Percentiles rank a stretch among this genome's conserved stretches.
Conservation (phyloP, 345 rosid genomes). For the Gynandropsis gynandra region DNA sequence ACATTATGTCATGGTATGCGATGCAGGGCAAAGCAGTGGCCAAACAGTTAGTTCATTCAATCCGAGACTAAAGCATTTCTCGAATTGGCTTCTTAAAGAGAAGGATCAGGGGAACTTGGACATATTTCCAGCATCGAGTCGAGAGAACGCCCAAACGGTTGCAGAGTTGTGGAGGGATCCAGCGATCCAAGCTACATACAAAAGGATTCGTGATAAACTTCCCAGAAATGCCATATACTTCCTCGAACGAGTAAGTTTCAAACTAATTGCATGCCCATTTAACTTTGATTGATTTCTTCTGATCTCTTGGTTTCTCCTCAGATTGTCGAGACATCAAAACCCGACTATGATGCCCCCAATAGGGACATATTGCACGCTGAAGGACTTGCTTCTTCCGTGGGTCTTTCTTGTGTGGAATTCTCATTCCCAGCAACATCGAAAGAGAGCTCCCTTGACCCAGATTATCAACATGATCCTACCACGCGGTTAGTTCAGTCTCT, state of each 20-base stretch:
- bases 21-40: slow-evolving; percentile 28
- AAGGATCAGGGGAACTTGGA: slow-evolving; percentile 68
- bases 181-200: slow-evolving; percentile 76
- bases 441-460: slow-evolving; percentile 26
- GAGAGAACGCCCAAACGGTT: slow-evolving; percentile 56
- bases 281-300: not conserved
- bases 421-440: slow-evolving; percentile 40
- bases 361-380: slow-evolving; percentile 79
- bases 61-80: slow-evolving; percentile 50
- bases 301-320: slow-evolving; percentile 21
- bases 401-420: slow-evolving; percentile 70
- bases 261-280: not conserved
- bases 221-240: slow-evolving; percentile 76
- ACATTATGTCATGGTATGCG: slow-evolving; percentile 21
- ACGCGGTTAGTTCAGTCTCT: slow-evolving; percentile 40
- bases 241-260: slow-evolving; percentile 61
- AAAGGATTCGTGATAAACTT: slow-evolving; percentile 51
- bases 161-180: slow-evolving; percentile 68
- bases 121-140: slow-evolving; percentile 52
- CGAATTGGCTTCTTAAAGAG: slow-evolving; percentile 65
- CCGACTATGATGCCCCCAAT: slow-evolving; percentile 68
- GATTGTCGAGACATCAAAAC: slow-evolving; percentile 72
- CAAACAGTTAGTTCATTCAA: slow-evolving; percentile 38
- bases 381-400: slow-evolving; percentile 57
- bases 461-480: slow-evolving; percentile 39